A percentile compares a stretch with the other conserved stretches of the same genome.
phyloP scores from a whole-genome alignment of 2,329 filamentous ascomycete species.

The Colletotrichum abscissum region DNA sequence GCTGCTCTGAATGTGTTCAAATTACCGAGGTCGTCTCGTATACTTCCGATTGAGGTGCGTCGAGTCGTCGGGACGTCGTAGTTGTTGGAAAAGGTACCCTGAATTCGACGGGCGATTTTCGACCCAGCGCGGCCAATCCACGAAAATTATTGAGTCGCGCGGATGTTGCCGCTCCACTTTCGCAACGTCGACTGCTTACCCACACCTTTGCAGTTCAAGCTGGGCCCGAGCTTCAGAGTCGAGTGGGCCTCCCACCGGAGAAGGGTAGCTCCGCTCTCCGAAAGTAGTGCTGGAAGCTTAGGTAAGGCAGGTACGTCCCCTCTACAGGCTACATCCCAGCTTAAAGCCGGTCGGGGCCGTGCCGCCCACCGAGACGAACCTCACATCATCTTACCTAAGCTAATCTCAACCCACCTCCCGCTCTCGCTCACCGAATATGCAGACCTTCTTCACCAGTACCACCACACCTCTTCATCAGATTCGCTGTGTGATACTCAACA shows the following conservation, averaged over 20 bases:
- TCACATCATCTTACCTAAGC: slow-evolving; percentile 27
- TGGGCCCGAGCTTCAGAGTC: background rate
- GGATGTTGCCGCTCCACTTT: slow-evolving; percentile 32
- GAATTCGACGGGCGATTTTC: background rate
- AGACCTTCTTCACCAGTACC: slow-evolving; percentile 17
- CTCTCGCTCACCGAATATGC: background rate
- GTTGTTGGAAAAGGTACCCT: background rate
- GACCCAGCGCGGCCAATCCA: slow-evolving; percentile 11
- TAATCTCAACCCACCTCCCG: background rate
- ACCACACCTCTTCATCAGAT: slow-evolving; percentile 1
- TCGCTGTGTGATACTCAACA: background rate
- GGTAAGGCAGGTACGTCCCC: too few species aligned
- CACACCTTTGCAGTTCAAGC: background rate
- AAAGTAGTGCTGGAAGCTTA: background rate
- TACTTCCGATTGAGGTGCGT: background rate
- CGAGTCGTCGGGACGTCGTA: background rate
- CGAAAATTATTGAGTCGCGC: slow-evolving; percentile 34
- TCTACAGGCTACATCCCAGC: background rate
- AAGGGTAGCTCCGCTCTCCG: background rate
- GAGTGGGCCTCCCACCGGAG: background rate
- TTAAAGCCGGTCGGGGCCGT: slow-evolving; percentile 24
- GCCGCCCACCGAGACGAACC: slow-evolving; percentile 10
- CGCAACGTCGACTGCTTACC: slow-evolving; percentile 13
- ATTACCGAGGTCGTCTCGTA: background rate
- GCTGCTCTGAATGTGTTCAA: background rate